Evolutionary conservation across 352 stramenopile species (phyloP).

Genomic region (Globisporangium apiculatum): DNA sequence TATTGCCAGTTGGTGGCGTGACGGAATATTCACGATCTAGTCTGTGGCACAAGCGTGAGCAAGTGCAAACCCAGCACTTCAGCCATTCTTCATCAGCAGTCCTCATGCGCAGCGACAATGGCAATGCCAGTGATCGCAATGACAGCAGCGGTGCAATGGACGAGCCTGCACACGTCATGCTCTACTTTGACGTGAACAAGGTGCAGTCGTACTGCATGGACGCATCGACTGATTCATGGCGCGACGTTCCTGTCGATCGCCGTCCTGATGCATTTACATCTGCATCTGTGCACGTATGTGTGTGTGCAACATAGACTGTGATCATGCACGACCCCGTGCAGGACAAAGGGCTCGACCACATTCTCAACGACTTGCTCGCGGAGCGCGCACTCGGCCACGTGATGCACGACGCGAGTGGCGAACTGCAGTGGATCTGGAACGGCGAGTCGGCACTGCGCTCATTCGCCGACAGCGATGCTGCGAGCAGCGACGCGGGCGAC

Average conservation of each 20-base stretch:
- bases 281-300: background rate
- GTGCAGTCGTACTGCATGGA: constrained; percentile 12
- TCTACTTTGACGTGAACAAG: constrained; percentile 84
- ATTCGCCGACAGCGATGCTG: background rate
- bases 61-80: no score
- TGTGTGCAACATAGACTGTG: constrained; percentile 32
- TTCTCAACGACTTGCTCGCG: constrained; percentile 72
- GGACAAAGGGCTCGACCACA: constrained; percentile 60
- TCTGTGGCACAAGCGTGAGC: no score
- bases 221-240: background rate
- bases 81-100: background rate
- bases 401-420: constrained; percentile 8
- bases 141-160: background rate
- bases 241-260: no score
- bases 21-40: no score
- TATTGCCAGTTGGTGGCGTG: no score
- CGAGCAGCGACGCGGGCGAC: background rate
- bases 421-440: constrained; percentile 40
- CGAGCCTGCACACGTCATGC: constrained; percentile 34
- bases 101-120: background rate
- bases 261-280: no score
- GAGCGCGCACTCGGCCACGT: constrained; percentile 41
- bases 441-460: constrained; percentile 17
- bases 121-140: background rate
- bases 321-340: constrained; percentile 83